phyloP scores from a whole-genome alignment of 2,329 filamentous ascomycete species.

The Orbilia brochopaga region DNA sequence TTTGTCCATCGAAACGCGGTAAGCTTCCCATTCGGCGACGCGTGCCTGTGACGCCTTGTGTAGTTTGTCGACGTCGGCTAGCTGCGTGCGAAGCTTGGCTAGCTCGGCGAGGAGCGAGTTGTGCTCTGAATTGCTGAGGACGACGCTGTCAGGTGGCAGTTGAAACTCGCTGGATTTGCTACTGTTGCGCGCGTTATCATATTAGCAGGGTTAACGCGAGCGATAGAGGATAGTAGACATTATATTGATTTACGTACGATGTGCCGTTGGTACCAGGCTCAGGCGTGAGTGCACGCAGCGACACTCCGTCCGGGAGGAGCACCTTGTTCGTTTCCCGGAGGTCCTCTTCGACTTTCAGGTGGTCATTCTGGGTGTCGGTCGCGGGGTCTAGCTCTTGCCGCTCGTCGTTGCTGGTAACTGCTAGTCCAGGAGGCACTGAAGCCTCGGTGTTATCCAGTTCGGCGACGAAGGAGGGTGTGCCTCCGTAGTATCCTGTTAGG shows the following conservation, averaged over 20 bases:
- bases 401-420: neutral
- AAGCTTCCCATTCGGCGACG: slow-evolving; percentile 35
- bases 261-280: slow-evolving; percentile 12
- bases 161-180: slow-evolving; percentile 17
- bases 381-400: slow-evolving; percentile 23
- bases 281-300: slow-evolving; percentile 2
- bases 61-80: slow-evolving; percentile 14
- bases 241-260: no score
- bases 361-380: slow-evolving; percentile 10
- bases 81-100: slow-evolving; percentile 6
- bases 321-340: slow-evolving; percentile 32
- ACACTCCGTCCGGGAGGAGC: slow-evolving; percentile 24
- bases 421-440: slow-evolving; percentile 18
- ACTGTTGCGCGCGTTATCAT: no score
- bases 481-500: slow-evolving; percentile 34
- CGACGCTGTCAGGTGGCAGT: slow-evolving; percentile 25
- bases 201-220: no score
- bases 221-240: no score
- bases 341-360: slow-evolving; percentile 27
- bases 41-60: slow-evolving; percentile 9
- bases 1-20: slow-evolving; percentile 17
- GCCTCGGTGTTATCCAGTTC: slow-evolving; percentile 27
- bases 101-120: slow-evolving; percentile 20
- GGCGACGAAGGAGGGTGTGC: slow-evolving; percentile 24
- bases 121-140: slow-evolving; percentile 31